phyloP scores from a whole-genome alignment of 169 alveolate genomes.

The Plasmodium relictum region DNA sequence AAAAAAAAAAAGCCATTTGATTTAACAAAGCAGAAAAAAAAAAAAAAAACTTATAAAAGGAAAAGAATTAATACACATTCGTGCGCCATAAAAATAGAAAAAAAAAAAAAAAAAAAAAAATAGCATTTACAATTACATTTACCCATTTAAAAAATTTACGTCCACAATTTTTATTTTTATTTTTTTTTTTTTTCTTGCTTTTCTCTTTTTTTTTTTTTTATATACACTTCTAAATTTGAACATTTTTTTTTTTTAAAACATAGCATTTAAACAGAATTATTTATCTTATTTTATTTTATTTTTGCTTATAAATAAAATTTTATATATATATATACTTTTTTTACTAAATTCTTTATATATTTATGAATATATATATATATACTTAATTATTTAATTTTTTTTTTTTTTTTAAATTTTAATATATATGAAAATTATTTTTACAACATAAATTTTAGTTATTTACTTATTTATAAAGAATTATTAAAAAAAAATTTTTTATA shows the following conservation, averaged over 20 bases:
- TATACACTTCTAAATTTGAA: constrained; percentile 16
- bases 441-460: constrained; percentile 25
- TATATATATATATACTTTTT: not conserved
- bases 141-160: constrained; percentile 3
- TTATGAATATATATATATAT: too few species aligned
- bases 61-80: constrained; percentile 10
- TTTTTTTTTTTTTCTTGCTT: not conserved
- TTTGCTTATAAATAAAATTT: too few species aligned
- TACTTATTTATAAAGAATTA: constrained; percentile 11
- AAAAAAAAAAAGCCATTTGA: not conserved
- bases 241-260: not conserved
- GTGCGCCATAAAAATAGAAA: not conserved
- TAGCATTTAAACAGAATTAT: not conserved
- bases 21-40: not conserved
- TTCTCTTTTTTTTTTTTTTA: not conserved
- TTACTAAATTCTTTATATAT: not conserved
- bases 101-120: constrained; percentile 4
- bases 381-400: not conserved
- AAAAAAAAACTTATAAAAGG: not conserved
- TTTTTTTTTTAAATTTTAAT: constrained; percentile 45
- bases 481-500: constrained; percentile 4
- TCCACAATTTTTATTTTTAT: constrained; percentile 8
- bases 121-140: not conserved
- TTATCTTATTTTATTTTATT: not conserved
- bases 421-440: constrained; percentile 12